Conservation (phyloP, 192 early-diverging fungal genomes). For the Coemansia sp. region DNA sequence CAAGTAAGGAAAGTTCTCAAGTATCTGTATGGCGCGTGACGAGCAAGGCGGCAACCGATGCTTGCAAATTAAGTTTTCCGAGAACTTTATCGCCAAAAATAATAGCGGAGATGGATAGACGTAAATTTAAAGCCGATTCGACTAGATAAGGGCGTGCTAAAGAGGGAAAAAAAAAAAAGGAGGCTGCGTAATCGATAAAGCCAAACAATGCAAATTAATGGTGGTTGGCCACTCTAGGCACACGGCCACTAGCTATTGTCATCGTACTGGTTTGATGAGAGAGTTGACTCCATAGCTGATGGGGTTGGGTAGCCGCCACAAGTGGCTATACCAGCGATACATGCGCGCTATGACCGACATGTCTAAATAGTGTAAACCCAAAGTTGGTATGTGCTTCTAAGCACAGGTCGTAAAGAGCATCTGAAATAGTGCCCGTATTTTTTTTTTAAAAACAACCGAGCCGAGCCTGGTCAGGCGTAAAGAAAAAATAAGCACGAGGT, state of each 20-base stretch:
- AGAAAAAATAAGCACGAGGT: background rate
- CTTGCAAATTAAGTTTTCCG: slow-evolving; percentile 3
- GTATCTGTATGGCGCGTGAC: background rate
- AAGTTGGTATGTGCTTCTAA: background rate
- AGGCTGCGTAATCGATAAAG: slow-evolving; percentile 11
- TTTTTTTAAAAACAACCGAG: background rate
- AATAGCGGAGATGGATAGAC: background rate
- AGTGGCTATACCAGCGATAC: background rate
- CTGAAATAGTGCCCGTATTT: background rate
- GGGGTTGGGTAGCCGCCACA: slow-evolving; percentile 5
- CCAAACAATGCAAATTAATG: background rate
- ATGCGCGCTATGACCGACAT: background rate
- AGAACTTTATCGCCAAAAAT: background rate
- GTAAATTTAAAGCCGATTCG: background rate
- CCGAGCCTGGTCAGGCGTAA: background rate
- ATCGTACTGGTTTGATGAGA: background rate
- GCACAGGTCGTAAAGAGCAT: background rate
- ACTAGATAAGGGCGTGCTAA: background rate
- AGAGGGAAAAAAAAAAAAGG: background rate
- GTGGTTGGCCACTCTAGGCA: background rate
- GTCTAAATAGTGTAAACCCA: background rate
- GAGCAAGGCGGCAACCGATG: background rate
- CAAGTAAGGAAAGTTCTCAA: background rate
- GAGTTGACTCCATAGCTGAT: background rate
- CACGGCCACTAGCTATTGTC: background rate